Evolutionary conservation across 768 basidiomycete genomes (phyloP).

Genomic region (Peribolospora baueri): DNA sequence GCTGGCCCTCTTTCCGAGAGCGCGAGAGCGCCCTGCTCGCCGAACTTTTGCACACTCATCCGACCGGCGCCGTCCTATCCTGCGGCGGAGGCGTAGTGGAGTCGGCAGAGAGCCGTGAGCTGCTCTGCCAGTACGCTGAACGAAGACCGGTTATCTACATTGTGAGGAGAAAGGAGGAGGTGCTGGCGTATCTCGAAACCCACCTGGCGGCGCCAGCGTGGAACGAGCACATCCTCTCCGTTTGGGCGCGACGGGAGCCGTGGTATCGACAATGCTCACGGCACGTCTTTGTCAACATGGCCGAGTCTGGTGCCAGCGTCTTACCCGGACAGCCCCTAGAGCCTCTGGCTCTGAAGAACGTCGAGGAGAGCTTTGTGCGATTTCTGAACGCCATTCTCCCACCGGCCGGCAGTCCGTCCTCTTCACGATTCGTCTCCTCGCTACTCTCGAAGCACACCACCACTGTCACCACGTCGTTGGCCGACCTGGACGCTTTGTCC

Average conservation of each 20-base stretch:
- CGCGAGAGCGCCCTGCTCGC: slow-evolving; percentile 46
- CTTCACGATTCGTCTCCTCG: slow-evolving; percentile 4
- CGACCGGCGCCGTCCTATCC: slow-evolving; percentile 47
- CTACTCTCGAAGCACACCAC: slow-evolving; percentile 5
- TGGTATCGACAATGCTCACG: slow-evolving; percentile 9
- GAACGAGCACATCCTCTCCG: slow-evolving; percentile 5
- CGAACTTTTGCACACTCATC: slow-evolving; percentile 35
- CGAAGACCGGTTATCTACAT: slow-evolving; percentile 48
- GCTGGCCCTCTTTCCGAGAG: slow-evolving; percentile 10
- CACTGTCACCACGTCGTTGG: slow-evolving; percentile 30
- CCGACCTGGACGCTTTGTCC: slow-evolving; percentile 57
- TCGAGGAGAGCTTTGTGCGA: slow-evolving; percentile 11
- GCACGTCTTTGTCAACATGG: slow-evolving; percentile 11
- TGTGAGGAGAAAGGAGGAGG: slow-evolving; percentile 30
- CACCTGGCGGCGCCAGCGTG: background rate
- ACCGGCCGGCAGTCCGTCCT: background rate
- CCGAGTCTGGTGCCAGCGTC: slow-evolving; percentile 1
- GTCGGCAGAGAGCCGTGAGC: slow-evolving; percentile 41
- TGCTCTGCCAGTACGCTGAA: slow-evolving; percentile 38
- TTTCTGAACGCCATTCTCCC: slow-evolving; percentile 7
- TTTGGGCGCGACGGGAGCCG: slow-evolving; percentile 10
- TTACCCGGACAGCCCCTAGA: slow-evolving; percentile 6
- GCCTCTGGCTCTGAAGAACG: slow-evolving; percentile 12
- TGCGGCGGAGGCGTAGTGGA: slow-evolving; percentile 94
- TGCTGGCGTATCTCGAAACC: slow-evolving; percentile 7